Conservation (phyloP, 2,329 filamentous ascomycete species). For the Ilyonectria destructans region DNA sequence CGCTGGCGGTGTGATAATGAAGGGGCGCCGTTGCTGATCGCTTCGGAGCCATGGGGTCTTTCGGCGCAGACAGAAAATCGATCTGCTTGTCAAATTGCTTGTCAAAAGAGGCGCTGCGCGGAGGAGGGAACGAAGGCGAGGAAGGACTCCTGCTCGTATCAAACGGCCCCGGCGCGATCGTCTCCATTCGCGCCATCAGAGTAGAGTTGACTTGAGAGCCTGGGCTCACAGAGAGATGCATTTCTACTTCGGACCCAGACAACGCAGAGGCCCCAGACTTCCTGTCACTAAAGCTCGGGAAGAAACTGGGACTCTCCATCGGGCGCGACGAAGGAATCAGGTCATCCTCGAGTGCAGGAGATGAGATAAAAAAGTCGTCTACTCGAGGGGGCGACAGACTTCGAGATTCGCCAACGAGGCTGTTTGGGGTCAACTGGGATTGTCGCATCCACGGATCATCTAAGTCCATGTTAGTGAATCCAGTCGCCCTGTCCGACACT, state of each 20-base stretch:
- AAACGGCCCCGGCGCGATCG: constrained; percentile 78
- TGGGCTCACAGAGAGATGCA: constrained; percentile 43
- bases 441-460: constrained; percentile 70
- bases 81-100: constrained; percentile 43
- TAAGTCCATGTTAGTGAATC: constrained; percentile 54
- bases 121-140: constrained; percentile 54
- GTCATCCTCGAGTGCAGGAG: constrained; percentile 61
- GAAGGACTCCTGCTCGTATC: constrained; percentile 62
- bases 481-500: constrained; percentile 8
- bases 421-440: constrained; percentile 76
- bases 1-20: constrained; percentile 41
- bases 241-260: constrained; percentile 41
- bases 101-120: constrained; percentile 44
- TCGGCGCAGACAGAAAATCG: constrained; percentile 39
- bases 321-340: constrained; percentile 59
- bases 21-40: constrained; percentile 28
- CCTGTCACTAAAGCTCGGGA: constrained; percentile 64
- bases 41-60: constrained; percentile 26
- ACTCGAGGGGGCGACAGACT: constrained; percentile 73
- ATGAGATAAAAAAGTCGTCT: constrained; percentile 63
- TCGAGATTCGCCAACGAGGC: constrained; percentile 72
- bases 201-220: constrained; percentile 48
- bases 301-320: constrained; percentile 62
- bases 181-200: constrained; percentile 76
- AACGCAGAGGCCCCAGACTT: constrained; percentile 39